These are phyloP conservation scores for Geosmithia putterillii DNA, from an alignment of 2,329 filamentous ascomycete species.

Conservation along the genomic window DNA sequence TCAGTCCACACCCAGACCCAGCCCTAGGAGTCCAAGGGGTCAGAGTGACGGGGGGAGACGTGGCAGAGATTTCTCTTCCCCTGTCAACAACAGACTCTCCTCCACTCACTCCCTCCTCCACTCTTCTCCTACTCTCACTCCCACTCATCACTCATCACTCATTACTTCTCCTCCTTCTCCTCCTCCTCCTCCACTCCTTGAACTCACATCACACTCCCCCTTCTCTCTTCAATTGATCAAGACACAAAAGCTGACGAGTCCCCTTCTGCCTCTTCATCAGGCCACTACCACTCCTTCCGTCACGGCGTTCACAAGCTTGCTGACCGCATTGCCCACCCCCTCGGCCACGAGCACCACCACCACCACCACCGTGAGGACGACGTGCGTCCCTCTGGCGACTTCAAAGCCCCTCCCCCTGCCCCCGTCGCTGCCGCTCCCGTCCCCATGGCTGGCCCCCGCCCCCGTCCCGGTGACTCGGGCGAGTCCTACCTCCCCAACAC, in stretches of 20 bases:
- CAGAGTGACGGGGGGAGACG: too few relatives aligned
- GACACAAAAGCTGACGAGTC: neutral
- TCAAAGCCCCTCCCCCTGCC: constrained; percentile 12
- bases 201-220: too few relatives aligned
- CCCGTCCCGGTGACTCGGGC: constrained; percentile 13
- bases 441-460: constrained; percentile 10
- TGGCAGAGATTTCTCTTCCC: too few relatives aligned
- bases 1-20: too few relatives aligned
- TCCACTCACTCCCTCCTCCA: constrained; percentile 1
- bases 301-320: constrained; percentile 43
- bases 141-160: neutral
- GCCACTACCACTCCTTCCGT: constrained; percentile 48
- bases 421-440: too few relatives aligned
- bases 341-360: constrained; percentile 33
- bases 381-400: constrained; percentile 20
- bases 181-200: neutral
- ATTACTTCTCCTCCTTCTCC: constrained; percentile 1
- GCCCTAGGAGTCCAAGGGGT: too few relatives aligned
- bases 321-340: constrained; percentile 38
- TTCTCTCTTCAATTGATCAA: too few relatives aligned
- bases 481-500: constrained; percentile 53
- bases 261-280: constrained; percentile 16
- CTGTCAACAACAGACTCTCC: too few relatives aligned
- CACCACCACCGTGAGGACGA: constrained; percentile 21
- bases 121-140: constrained; percentile 1